These are phyloP conservation scores for Plectosphaerella cucumerina DNA, from an alignment of 2,329 filamentous ascomycete species.

Conservation along the genomic window DNA sequence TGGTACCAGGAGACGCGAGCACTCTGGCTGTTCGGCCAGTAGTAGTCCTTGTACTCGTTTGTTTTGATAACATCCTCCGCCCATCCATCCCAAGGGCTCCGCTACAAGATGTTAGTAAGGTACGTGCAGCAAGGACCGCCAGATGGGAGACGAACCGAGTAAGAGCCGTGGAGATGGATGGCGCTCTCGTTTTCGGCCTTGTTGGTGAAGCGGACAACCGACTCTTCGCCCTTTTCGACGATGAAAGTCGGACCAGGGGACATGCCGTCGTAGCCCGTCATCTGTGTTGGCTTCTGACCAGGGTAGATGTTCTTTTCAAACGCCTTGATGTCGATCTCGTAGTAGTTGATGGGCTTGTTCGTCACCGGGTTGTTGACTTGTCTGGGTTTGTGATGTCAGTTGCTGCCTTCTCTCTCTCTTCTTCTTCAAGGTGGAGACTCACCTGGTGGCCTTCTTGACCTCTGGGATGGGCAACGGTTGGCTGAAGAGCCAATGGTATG, in stretches of 20 bases:
- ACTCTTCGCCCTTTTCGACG: slow-evolving; percentile 43
- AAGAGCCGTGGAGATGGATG: slow-evolving; percentile 53
- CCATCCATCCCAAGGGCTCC: slow-evolving; percentile 42
- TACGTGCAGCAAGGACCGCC: not conserved
- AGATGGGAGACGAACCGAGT: slow-evolving; percentile 19
- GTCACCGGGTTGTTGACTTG: slow-evolving; percentile 23
- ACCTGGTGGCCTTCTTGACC: not conserved
- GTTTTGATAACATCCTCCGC: slow-evolving; percentile 44
- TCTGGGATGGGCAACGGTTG: not conserved
- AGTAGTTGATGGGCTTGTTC: slow-evolving; percentile 35
- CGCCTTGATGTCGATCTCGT: slow-evolving; percentile 25
- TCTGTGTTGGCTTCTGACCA: slow-evolving; percentile 20
- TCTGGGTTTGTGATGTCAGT: not conserved
- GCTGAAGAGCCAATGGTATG: not conserved
- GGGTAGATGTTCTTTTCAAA: slow-evolving; percentile 32
- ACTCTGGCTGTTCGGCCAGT: slow-evolving; percentile 53
- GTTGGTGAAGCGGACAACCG: slow-evolving; percentile 49
- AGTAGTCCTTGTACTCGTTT: slow-evolving; percentile 58
- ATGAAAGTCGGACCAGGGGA: slow-evolving; percentile 50
- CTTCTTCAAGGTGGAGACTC: not conserved
- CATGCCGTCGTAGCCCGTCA: slow-evolving; percentile 49
- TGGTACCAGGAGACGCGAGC: slow-evolving; percentile 56
- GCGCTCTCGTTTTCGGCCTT: slow-evolving; percentile 38
- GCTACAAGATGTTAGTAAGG: slow-evolving; percentile 4
- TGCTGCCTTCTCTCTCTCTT: not conserved